phyloP scores from a whole-genome alignment of 371 early-diverging fungal species.

The Mitosporidium daphniae region DNA sequence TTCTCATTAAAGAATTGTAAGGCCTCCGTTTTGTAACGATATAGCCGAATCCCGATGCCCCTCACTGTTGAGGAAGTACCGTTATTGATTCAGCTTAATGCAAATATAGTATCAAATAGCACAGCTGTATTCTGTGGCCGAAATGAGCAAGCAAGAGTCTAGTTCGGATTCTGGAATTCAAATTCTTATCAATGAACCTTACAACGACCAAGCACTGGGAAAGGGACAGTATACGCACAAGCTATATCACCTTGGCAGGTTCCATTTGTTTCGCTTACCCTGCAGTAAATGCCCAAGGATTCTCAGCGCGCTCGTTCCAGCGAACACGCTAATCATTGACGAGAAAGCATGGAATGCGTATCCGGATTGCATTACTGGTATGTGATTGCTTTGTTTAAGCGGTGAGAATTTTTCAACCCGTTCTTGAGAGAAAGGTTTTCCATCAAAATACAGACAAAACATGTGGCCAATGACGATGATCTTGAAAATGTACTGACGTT shows the following conservation, averaged over 20 bases:
- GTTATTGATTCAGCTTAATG: too few species aligned
- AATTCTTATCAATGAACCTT: conserved; percentile 5
- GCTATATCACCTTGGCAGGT: conserved; percentile 5
- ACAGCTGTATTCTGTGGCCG: conserved; percentile 7
- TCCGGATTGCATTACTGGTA: conserved; percentile 5
- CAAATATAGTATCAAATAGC: conserved; percentile 11
- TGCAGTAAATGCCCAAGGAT: conserved; percentile 7
- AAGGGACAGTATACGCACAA: conserved; percentile 7
- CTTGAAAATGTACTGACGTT: conserved; percentile 1
- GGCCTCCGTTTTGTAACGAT: too few species aligned
- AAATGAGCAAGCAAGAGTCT: conserved; percentile 6
- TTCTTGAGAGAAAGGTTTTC: conserved; percentile 1
- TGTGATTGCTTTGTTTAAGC: too few species aligned
- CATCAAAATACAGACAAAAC: conserved; percentile 2
- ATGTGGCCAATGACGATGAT: conserved; percentile 1
- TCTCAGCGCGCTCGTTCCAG: conserved; percentile 6
- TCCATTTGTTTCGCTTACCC: too few species aligned
- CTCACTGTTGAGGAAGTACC: too few species aligned
- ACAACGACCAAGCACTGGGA: conserved; percentile 3
- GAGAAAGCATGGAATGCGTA: conserved; percentile 9
- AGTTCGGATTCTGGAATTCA: conserved; percentile 3
- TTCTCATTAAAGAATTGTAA: too few species aligned
- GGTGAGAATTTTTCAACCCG: too few species aligned
- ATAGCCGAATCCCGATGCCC: too few species aligned
- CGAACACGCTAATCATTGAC: conserved; percentile 6